Base-by-base conservation (phyloP, 1,284 basidiomycete species). In the Pyrrhoderma lamaoense region DNA sequence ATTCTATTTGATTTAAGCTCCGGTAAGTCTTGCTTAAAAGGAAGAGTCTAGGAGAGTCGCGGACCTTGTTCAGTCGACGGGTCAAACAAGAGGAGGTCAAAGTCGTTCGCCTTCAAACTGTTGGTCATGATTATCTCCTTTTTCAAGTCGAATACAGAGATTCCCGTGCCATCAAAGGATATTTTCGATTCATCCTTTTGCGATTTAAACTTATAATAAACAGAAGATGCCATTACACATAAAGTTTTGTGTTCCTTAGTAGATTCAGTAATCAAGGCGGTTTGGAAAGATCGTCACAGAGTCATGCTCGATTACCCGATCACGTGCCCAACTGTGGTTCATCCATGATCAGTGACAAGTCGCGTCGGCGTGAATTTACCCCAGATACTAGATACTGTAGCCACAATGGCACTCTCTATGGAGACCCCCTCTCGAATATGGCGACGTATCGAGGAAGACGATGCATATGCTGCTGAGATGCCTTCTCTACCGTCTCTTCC, bases 71-170 rank as follows among this genome's bases (percentile, higher is more conserved):
- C 86, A 9, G 86, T 84, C n/a, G 83, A 80, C 48, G 80, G 74
- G 64, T 96, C 92, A 63, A 84, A 88, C 27, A 99, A 75, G 52
- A 82, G 82, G 37, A 99, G 77, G 69, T 99, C 96, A 74, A 99
- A 98, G 66, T 99, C 96, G 64, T 88, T 92, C 56, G 93, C 93
- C 72, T 96, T 96, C 62, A 99, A 85, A 67, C 90, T 94, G 69
- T 97, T 97, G 65, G 87, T 89, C 58, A 96, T 73, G 63, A 99
- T 95, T 66, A 99, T 92, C 73, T 99, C 95, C 72, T 88, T 89
- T 75, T 99, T 99, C 67, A 99, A 76, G 70, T 99, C 96, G 77
- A 97, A 99, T 58, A 99, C 92, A 62, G 93, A 94, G 65, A 99
- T 97, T 58, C 93, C 92, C 57, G 95, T 97, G 62, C 95, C 95